A percentile compares a stretch with the other conserved stretches of the same genome.
Conservation (phyloP, 2,329 filamentous ascomycete species). For the Stagonosporopsis cucurbitacearum region DNA sequence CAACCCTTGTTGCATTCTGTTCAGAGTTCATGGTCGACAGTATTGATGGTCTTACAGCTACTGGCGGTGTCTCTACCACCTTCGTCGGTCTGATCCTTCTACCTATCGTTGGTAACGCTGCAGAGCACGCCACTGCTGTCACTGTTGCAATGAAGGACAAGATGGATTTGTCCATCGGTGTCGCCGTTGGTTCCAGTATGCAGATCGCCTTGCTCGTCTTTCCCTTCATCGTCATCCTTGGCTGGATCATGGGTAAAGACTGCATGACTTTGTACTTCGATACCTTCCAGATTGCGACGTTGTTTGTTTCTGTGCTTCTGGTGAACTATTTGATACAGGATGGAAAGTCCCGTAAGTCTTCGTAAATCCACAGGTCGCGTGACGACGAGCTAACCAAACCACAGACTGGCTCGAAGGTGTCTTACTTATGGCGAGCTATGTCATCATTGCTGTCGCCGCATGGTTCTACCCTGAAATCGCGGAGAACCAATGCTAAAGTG, state of each 20-base stretch:
- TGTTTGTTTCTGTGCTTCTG: constrained; percentile 63
- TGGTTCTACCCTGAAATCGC: constrained; percentile 56
- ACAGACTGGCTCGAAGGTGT: constrained; percentile 66
- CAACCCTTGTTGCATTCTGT: constrained; percentile 80
- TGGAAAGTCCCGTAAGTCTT: constrained; percentile 57
- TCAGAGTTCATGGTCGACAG: constrained; percentile 69
- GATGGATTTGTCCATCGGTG: constrained; percentile 71
- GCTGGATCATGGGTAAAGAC: constrained; percentile 65
- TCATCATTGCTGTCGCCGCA: constrained; percentile 67
- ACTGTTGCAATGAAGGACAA: constrained; percentile 70
- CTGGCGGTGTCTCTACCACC: constrained; percentile 60
- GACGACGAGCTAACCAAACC: constrained; percentile 23
- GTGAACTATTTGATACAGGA: constrained; percentile 70
- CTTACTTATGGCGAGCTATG: constrained; percentile 64
- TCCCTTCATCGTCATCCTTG: constrained; percentile 66
- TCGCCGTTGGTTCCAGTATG: constrained; percentile 70
- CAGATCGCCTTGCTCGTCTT: constrained; percentile 69
- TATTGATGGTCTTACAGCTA: constrained; percentile 61
- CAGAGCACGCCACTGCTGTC: constrained; percentile 69
- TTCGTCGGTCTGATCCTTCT: constrained; percentile 70
- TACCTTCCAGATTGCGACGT: constrained; percentile 78
- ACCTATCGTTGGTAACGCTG: constrained; percentile 70
- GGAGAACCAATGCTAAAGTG: constrained; percentile 9
- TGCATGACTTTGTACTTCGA: constrained; percentile 83
- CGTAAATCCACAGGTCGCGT: not conserved